Evolutionary conservation across 768 basidiomycete species (phyloP).

Genomic region (Arthromyces matolae): DNA sequence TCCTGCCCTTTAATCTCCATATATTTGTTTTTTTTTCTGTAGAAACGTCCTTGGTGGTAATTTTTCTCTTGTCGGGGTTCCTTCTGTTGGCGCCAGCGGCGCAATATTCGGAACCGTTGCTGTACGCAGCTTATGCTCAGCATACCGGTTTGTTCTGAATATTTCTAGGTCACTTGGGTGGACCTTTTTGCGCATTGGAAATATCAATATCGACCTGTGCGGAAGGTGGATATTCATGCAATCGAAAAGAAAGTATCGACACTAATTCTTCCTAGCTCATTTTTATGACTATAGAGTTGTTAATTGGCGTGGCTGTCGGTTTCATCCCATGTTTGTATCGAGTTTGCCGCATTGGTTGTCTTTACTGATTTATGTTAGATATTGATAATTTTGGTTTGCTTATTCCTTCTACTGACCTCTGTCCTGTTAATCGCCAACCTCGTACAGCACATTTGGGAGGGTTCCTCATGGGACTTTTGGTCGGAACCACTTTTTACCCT

Average conservation of each 20-base stretch:
- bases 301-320: slow-evolving; percentile 81
- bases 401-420: not conserved
- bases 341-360: not conserved
- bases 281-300: slow-evolving; percentile 82
- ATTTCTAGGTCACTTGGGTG: slow-evolving; percentile 67
- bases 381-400: slow-evolving; percentile 85
- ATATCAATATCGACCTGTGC: slow-evolving; percentile 76
- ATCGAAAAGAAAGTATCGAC: not conserved
- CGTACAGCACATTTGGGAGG: slow-evolving; percentile 78
- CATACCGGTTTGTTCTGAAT: not conserved
- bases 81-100: slow-evolving; percentile 89
- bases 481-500: slow-evolving; percentile 83
- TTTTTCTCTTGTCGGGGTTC: slow-evolving; percentile 83
- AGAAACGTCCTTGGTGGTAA: slow-evolving; percentile 91
- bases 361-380: slow-evolving; percentile 34
- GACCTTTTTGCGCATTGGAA: slow-evolving; percentile 92
- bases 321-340: slow-evolving; percentile 67
- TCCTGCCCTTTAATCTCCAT: not conserved
- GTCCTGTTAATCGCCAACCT: not conserved
- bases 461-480: slow-evolving; percentile 78
- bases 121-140: slow-evolving; percentile 49
- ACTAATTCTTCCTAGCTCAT: slow-evolving; percentile 49
- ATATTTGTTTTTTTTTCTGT: not conserved
- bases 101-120: slow-evolving; percentile 88
- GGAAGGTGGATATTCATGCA: slow-evolving; percentile 49